Percentiles rank a stretch among this genome's conserved stretches.
These are phyloP conservation scores for Eutrema heterophyllum DNA, from an alignment of 345 rosid genomes.

Conservation along the genomic window DNA sequence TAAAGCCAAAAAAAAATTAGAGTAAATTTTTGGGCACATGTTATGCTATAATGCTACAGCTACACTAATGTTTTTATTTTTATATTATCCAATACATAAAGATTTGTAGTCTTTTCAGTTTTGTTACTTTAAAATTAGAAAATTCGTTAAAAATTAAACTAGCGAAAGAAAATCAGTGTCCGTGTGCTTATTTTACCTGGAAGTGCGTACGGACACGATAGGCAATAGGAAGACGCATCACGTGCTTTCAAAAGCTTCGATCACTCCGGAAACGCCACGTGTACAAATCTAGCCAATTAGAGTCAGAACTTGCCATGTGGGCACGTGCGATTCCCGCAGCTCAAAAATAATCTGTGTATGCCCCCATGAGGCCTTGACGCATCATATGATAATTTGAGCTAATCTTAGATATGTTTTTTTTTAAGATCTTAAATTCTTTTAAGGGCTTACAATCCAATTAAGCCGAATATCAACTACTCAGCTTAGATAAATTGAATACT, in stretches of 20 bases:
- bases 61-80: background rate
- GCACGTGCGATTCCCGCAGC: slow-evolving; percentile 31
- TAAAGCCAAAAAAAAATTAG: background rate
- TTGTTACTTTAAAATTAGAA: background rate
- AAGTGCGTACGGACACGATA: slow-evolving; percentile 26
- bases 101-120: slow-evolving; percentile 1
- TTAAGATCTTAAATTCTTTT: background rate
- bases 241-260: slow-evolving; percentile 25
- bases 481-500: background rate
- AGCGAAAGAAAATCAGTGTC: slow-evolving; percentile 5
- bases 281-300: slow-evolving; percentile 16
- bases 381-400: slow-evolving; percentile 21
- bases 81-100: background rate
- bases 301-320: slow-evolving; percentile 34
- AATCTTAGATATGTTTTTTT: background rate
- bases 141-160: background rate
- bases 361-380: slow-evolving; percentile 17
- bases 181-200: slow-evolving; percentile 26
- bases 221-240: slow-evolving; percentile 32
- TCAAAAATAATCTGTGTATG: slow-evolving; percentile 16
- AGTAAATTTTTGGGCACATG: slow-evolving; percentile 12
- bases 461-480: background rate
- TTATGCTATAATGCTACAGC: background rate
- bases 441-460: background rate
- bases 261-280: slow-evolving; percentile 24